Conservation (phyloP, 495 filamentous ascomycete genomes). For the Hypoxylon perforatum region DNA sequence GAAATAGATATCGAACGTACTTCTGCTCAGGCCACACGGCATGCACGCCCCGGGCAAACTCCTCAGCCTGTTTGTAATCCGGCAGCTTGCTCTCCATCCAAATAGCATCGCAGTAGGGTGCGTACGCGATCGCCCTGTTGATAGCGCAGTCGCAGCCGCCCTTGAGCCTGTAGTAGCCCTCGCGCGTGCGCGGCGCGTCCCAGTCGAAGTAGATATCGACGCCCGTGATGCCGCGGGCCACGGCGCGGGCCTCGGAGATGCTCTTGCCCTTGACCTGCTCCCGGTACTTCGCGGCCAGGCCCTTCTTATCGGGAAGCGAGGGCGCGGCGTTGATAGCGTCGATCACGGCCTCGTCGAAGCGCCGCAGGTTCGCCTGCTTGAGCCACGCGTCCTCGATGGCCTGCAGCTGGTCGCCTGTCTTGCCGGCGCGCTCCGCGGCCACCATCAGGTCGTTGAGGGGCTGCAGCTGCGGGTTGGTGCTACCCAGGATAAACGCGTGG, state of each 20-base stretch:
- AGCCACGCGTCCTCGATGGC: constrained; percentile 93
- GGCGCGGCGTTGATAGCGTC: constrained; percentile 75
- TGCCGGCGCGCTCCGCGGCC: constrained; percentile 83
- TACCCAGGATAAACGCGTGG: constrained; percentile 90
- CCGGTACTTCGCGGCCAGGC: constrained; percentile 72
- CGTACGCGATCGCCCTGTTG: constrained; percentile 91
- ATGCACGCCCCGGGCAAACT: constrained; percentile 95
- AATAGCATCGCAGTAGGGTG: constrained; percentile 92
- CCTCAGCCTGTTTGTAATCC: constrained; percentile 89
- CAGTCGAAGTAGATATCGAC: constrained; percentile 91
- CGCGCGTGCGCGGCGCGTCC: constrained; percentile 88
- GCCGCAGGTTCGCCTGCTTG: constrained; percentile 83
- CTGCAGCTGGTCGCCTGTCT: constrained; percentile 83
- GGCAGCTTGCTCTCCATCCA: constrained; percentile 99
- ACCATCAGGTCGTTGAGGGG: constrained; percentile 92
- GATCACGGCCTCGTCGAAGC: constrained; percentile 89
- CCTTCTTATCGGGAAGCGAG: constrained; percentile 72
- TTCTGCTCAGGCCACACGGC: constrained; percentile 96
- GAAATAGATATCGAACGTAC: constrained; percentile 58
- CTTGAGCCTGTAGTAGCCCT: constrained; percentile 92
- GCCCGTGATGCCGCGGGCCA: constrained; percentile 83
- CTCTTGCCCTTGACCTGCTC: constrained; percentile 79
- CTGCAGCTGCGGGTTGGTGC: constrained; percentile 85
- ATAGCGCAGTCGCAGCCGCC: constrained; percentile 93
- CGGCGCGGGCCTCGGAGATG: constrained; percentile 82